Conservation (phyloP, 305 asterid species). For the Solanum chacoense region DNA sequence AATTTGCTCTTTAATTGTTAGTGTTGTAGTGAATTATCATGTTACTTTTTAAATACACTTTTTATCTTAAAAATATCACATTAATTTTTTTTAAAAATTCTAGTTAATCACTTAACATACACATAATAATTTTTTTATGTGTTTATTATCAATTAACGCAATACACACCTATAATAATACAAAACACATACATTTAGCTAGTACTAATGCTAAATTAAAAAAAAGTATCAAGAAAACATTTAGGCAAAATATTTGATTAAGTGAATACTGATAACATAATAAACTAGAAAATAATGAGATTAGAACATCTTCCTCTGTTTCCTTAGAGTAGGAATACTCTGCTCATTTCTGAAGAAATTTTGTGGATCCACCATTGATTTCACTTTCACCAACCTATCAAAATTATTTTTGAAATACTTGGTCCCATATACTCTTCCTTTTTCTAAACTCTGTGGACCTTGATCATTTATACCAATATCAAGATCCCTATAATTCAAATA, state of each 20-base stretch:
- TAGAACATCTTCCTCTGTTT: background rate
- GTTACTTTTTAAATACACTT: background rate
- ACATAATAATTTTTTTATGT: background rate
- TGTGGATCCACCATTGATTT: conserved; percentile 21
- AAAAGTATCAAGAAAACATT: background rate
- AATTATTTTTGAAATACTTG: conserved; percentile 15
- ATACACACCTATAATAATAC: background rate
- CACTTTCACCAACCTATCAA: conserved; percentile 12
- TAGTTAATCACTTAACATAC: background rate
- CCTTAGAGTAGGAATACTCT: background rate
- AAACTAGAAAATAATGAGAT: background rate
- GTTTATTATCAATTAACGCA: background rate
- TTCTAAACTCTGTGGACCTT: background rate
- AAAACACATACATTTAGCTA: background rate
- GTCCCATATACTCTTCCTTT: conserved; percentile 4
- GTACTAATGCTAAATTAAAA: background rate
- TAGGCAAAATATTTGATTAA: background rate
- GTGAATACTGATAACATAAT: background rate
- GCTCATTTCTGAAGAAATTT: conserved; percentile 16
- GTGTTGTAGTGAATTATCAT: background rate
- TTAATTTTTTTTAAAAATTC: background rate
- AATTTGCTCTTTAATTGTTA: background rate
- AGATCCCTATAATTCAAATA: conserved; percentile 22
- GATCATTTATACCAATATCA: conserved; percentile 14
- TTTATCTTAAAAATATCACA: too few relatives aligned